These are phyloP conservation scores for Periconia sp. DNA, from an alignment of 2,329 filamentous ascomycete species.

Conservation along the genomic window DNA sequence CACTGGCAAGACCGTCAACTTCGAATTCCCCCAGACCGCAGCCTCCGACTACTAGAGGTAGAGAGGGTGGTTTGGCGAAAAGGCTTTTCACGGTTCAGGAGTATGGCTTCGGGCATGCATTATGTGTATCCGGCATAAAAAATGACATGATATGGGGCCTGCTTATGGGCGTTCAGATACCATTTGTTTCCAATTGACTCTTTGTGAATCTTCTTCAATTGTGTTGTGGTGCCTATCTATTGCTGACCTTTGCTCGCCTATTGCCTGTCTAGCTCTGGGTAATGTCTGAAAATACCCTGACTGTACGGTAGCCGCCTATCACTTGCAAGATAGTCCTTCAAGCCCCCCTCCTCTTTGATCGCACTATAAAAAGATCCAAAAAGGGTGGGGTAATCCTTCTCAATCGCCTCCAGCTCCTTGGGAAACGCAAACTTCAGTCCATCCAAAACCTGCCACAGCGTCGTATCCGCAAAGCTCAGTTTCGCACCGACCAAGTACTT, in stretches of 20 bases:
- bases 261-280: slow-evolving; percentile 68
- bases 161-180: slow-evolving; percentile 37
- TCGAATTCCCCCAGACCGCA: slow-evolving; percentile 94
- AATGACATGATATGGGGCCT: slow-evolving; percentile 41
- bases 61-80: slow-evolving; percentile 23
- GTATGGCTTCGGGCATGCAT: slow-evolving; percentile 43
- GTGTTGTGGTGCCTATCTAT: background rate
- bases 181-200: slow-evolving; percentile 37
- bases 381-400: slow-evolving; percentile 61
- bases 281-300: slow-evolving; percentile 70
- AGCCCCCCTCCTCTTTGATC: slow-evolving; percentile 62
- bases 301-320: slow-evolving; percentile 63
- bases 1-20: slow-evolving; percentile 93
- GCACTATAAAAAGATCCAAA: slow-evolving; percentile 64
- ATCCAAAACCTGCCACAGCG: slow-evolving; percentile 67
- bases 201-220: slow-evolving; percentile 26
- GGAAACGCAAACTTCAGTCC: slow-evolving; percentile 68
- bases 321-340: slow-evolving; percentile 71
- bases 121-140: slow-evolving; percentile 43
- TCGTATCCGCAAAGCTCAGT: slow-evolving; percentile 72
- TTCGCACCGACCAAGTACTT: slow-evolving; percentile 67
- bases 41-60: slow-evolving; percentile 76
- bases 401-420: slow-evolving; percentile 61
- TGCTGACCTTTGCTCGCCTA: slow-evolving; percentile 12
- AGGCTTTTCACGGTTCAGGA: slow-evolving; percentile 36